Evolutionary conservation across 116 monocot species (phyloP).

Genomic region (Cymodocea nodosa): DNA sequence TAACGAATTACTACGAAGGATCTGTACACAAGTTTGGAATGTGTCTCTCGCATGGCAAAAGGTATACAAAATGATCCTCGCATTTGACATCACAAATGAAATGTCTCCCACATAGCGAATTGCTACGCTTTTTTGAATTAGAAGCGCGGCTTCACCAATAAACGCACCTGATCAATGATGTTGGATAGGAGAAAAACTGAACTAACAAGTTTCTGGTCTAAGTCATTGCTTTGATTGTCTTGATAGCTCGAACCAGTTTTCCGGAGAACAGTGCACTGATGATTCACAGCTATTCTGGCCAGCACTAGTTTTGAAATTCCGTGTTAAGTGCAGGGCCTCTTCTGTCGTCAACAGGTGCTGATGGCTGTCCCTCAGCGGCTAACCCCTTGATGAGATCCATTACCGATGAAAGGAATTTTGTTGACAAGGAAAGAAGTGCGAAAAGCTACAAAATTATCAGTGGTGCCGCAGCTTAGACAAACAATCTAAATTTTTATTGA

Average conservation of each 20-base stretch:
- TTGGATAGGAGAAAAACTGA: not conserved
- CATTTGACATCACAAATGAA: too few species aligned
- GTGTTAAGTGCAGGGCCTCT: not conserved
- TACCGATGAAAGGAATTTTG: slow-evolving; percentile 71
- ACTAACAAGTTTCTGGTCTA: not conserved
- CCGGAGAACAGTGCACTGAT: not conserved
- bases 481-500: not conserved
- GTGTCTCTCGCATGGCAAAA: too few species aligned
- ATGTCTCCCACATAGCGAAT: too few species aligned
- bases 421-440: slow-evolving; percentile 56
- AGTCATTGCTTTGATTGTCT: not conserved
- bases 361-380: slow-evolving; percentile 57
- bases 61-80: too few species aligned
- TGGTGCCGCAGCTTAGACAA: not conserved
- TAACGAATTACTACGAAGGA: too few species aligned
- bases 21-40: too few species aligned
- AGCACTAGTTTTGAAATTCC: not conserved
- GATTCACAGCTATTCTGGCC: not conserved
- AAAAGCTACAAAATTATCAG: slow-evolving; percentile 41
- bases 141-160: not conserved
- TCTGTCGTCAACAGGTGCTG: slow-evolving; percentile 16
- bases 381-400: slow-evolving; percentile 75
- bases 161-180: not conserved
- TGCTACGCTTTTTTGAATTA: too few species aligned
- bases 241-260: not conserved